These are phyloP conservation scores for Solanum sparsipilum DNA, from an alignment of 257 asterid species.

Conservation along the genomic window DNA sequence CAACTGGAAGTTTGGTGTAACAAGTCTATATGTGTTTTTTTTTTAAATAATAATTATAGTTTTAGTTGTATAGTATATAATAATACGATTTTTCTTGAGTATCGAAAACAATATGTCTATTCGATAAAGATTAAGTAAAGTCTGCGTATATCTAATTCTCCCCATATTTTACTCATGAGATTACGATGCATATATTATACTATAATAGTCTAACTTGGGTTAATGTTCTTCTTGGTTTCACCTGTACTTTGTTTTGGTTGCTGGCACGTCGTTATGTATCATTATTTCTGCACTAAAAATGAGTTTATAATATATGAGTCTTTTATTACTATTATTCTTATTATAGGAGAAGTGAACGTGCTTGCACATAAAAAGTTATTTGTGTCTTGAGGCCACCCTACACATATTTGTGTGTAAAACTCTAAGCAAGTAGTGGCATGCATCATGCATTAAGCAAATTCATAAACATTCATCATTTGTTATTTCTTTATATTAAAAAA, in stretches of 20 bases:
- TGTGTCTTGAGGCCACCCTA: background rate
- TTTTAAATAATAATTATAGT: background rate
- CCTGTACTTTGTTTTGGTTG: background rate
- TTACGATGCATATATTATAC: background rate
- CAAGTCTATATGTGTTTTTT: background rate
- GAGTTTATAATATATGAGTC: background rate
- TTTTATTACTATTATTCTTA: background rate
- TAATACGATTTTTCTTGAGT: too few species aligned
- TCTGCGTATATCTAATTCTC: too few species aligned
- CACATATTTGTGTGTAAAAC: background rate
- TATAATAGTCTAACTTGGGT: background rate
- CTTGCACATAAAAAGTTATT: background rate
- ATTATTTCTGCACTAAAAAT: background rate
- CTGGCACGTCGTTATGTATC: background rate
- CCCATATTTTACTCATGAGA: too few species aligned
- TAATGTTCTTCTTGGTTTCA: background rate
- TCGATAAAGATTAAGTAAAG: too few species aligned
- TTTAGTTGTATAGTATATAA: background rate
- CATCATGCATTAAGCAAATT: background rate
- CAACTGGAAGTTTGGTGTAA: slow-evolving; percentile 14
- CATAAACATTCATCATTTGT: background rate
- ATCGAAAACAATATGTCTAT: background rate
- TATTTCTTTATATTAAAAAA: background rate
- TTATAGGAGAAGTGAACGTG: background rate
- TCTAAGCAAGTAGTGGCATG: background rate